Evolutionary conservation across 2,329 filamentous ascomycete species (phyloP).

Genomic region (Fusarium stilboides): DNA sequence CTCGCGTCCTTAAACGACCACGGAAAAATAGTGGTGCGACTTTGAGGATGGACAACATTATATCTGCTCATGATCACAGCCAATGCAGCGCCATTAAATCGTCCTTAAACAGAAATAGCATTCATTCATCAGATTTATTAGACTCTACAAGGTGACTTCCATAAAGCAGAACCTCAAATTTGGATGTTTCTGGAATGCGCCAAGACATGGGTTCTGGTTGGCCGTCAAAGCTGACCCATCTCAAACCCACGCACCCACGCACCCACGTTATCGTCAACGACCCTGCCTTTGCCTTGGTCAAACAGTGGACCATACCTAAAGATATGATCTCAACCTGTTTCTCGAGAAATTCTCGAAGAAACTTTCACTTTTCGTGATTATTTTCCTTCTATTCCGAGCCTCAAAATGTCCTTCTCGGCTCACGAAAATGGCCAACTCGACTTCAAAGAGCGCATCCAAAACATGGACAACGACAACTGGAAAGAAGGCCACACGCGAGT

Average conservation of each 20-base stretch:
- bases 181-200: neutral
- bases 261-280: conserved; percentile 12
- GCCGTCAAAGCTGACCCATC: conserved; percentile 11
- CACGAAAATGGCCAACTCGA: conserved; percentile 23
- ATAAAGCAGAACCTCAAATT: neutral
- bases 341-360: neutral
- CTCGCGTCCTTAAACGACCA: neutral
- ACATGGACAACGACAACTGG: conserved; percentile 47
- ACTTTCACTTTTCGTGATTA: neutral
- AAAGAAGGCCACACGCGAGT: conserved; percentile 49
- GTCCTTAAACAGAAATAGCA: neutral
- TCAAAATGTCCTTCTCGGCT: conserved; percentile 21
- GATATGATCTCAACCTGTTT: neutral
- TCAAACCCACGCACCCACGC: neutral
- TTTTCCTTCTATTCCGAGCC: neutral
- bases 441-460: conserved; percentile 38
- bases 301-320: conserved; percentile 19
- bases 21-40: neutral
- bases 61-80: neutral
- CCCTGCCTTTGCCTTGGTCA: neutral
- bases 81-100: neutral
- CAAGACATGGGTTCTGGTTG: conserved; percentile 1
- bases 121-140: neutral
- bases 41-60: neutral
- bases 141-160: too few species aligned